These are phyloP conservation scores for Papiliotrema nemorosa DNA, from an alignment of 1,284 basidiomycete species.

Conservation along the genomic window DNA sequence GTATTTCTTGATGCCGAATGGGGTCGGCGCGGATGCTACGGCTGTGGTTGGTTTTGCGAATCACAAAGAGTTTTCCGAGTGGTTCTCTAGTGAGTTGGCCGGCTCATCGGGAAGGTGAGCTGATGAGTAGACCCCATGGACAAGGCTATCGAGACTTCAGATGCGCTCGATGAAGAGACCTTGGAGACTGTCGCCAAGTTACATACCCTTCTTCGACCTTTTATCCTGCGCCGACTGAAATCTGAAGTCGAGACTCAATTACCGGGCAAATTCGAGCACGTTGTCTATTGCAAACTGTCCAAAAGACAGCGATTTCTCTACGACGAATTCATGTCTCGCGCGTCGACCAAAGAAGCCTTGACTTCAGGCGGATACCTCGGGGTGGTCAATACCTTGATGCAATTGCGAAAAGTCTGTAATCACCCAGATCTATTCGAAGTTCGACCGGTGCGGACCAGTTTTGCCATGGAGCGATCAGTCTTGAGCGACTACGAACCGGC, in stretches of 20 bases:
- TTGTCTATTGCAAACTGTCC: constrained; percentile 85
- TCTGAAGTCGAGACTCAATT: constrained; percentile 94
- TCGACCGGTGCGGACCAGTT: constrained; percentile 86
- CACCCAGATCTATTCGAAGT: constrained; percentile 96
- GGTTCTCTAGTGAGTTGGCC: constrained; percentile 80
- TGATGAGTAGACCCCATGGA: constrained; percentile 72
- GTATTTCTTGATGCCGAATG: constrained; percentile 90
- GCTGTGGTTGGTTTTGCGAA: constrained; percentile 80
- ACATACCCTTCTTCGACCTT: constrained; percentile 88
- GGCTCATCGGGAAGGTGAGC: neutral
- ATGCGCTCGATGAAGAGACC: constrained; percentile 74
- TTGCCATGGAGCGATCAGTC: constrained; percentile 77
- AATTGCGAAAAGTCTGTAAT: constrained; percentile 90
- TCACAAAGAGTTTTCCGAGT: constrained; percentile 89
- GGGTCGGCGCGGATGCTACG: constrained; percentile 49
- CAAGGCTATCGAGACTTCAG: constrained; percentile 86
- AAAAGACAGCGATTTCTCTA: constrained; percentile 95
- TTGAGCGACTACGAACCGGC: constrained; percentile 82
- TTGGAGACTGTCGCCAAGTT: constrained; percentile 83
- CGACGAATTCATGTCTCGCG: constrained; percentile 95
- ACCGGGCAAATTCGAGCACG: constrained; percentile 91
- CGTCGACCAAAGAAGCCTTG: constrained; percentile 80
- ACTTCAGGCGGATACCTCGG: constrained; percentile 73
- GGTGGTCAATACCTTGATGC: constrained; percentile 97
- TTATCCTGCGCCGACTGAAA: constrained; percentile 90